Conservation (phyloP, 805 yeast species). For the Wickerhamiella domercqiae region DNA sequence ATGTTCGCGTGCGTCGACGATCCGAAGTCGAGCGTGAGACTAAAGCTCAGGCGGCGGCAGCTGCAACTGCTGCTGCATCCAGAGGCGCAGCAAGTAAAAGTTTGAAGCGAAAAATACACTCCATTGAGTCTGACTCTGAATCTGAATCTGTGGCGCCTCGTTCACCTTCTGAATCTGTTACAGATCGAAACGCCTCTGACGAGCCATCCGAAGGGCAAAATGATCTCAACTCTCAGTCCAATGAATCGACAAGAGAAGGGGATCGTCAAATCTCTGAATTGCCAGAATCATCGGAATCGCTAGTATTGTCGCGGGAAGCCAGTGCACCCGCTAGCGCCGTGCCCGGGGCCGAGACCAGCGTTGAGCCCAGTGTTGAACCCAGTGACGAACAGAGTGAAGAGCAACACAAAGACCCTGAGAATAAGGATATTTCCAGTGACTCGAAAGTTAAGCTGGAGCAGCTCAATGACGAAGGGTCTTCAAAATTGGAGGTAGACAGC, state of each 20-base stretch:
- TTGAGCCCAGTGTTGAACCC: background rate
- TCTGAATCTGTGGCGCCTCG: background rate
- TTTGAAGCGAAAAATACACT: constrained; percentile 7
- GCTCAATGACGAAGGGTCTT: too few relatives aligned
- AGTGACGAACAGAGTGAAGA: background rate
- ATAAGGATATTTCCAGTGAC: too few relatives aligned
- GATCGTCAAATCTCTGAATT: too few relatives aligned
- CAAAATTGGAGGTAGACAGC: too few relatives aligned
- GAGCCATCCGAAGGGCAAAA: background rate
- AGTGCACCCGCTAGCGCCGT: background rate
- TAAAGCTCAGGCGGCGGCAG: constrained; percentile 15
- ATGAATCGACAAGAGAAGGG: too few relatives aligned
- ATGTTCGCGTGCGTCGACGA: constrained; percentile 52
- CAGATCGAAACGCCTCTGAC: too few relatives aligned
- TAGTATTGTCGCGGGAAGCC: background rate
- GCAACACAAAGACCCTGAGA: too few relatives aligned
- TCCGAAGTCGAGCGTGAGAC: constrained; percentile 29
- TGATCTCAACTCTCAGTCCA: too few relatives aligned
- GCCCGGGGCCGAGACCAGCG: background rate
- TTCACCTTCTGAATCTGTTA: too few relatives aligned
- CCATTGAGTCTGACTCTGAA: background rate
- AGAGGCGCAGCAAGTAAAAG: constrained; percentile 7
- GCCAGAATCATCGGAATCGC: too few relatives aligned
- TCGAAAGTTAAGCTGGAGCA: too few relatives aligned
- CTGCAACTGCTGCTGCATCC: constrained; percentile 5